Evolutionary conservation across 2,329 filamentous ascomycete species (phyloP).

Genomic region (Acephala macrosclerotiorum): DNA sequence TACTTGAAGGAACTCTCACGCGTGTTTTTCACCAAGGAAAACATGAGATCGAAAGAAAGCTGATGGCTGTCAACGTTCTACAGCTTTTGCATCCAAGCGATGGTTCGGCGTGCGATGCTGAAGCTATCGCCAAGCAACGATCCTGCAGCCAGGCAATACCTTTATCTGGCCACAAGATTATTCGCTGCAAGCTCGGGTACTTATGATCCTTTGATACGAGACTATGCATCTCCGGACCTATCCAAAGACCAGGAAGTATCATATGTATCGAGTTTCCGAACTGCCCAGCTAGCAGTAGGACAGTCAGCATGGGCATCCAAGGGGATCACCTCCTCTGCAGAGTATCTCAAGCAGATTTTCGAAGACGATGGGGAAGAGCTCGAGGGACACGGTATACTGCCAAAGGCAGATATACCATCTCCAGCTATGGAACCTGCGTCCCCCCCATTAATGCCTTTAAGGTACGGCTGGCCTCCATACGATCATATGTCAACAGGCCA

Average conservation of each 20-base stretch:
- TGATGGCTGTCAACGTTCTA: background rate
- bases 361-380: no score
- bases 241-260: background rate
- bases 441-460: no score
- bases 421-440: no score
- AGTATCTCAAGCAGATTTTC: no score
- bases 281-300: no score
- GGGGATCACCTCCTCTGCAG: no score
- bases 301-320: no score
- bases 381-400: no score
- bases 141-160: background rate
- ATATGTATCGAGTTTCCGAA: background rate
- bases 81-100: background rate
- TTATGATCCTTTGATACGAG: background rate
- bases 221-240: background rate
- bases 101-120: background rate
- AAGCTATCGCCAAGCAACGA: background rate
- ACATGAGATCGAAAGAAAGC: background rate
- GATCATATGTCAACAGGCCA: no score
- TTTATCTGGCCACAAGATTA: background rate
- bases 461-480: no score
- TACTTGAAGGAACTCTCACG: background rate
- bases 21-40: conserved; percentile 1
- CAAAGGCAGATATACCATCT: no score
- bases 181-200: background rate